These are phyloP conservation scores for Phytopythium montanum DNA, from an alignment of 352 stramenopile species.

Conservation along the genomic window DNA sequence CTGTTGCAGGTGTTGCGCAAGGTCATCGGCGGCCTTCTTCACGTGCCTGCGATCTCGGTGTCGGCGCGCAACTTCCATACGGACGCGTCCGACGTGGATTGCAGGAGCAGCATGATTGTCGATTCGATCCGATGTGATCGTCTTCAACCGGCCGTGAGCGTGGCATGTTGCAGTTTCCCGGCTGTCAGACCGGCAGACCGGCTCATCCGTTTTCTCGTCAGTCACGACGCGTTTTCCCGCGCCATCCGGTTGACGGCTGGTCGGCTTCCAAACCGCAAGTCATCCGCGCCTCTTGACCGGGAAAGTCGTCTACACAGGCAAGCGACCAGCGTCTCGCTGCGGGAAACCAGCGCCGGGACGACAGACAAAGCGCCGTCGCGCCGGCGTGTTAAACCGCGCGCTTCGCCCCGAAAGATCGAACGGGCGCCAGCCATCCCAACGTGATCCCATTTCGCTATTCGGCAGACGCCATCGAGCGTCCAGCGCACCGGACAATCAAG, in stretches of 20 bases:
- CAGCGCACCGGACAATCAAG: background rate
- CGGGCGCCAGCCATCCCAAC: background rate
- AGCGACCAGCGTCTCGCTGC: too few relatives aligned
- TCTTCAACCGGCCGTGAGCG: background rate
- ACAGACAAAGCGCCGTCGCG: background rate
- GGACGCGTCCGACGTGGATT: too few relatives aligned
- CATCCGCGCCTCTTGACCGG: background rate
- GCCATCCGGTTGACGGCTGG: background rate
- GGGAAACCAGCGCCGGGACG: background rate
- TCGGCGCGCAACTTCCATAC: too few relatives aligned
- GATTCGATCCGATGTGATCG: background rate
- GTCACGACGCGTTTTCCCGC: background rate
- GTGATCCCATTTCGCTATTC: background rate
- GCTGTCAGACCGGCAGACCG: background rate
- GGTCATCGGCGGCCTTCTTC: too few relatives aligned
- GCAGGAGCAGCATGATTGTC: background rate
- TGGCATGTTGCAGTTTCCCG: background rate
- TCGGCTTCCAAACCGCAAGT: background rate
- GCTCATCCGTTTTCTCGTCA: background rate
- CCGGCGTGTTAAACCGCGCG: constrained; percentile 5
- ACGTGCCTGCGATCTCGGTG: too few relatives aligned
- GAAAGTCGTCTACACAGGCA: constrained; percentile 6
- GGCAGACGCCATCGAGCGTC: too few relatives aligned
- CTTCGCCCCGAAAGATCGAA: constrained; percentile 1
- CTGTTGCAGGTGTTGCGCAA: too few relatives aligned